A percentile compares a stretch with the other conserved stretches of the same genome.
These are phyloP conservation scores for Fusarium penzigii DNA, from an alignment of 2,329 filamentous ascomycete species.

Conservation along the genomic window DNA sequence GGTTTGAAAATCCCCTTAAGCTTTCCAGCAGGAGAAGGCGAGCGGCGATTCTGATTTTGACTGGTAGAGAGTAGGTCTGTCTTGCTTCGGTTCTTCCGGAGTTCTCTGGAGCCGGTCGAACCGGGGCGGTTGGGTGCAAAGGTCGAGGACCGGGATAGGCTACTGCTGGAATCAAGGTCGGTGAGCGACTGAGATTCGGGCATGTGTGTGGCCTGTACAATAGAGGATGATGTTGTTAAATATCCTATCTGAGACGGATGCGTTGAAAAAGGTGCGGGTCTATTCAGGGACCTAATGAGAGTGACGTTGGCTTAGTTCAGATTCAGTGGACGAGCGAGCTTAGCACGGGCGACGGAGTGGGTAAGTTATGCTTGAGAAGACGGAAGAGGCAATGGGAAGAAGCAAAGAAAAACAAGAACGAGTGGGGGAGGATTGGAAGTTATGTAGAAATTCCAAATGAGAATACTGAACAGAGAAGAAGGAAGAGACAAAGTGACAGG, in stretches of 20 bases:
- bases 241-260: constrained; percentile 68
- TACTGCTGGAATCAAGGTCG: constrained; percentile 28
- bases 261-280: constrained; percentile 42
- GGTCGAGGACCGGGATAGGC: constrained; percentile 26
- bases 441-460: neutral
- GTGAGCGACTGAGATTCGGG: constrained; percentile 23
- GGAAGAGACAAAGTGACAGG: constrained; percentile 12
- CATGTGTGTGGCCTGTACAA: constrained; percentile 60
- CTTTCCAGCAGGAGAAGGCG: constrained; percentile 69
- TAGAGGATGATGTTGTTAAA: constrained; percentile 67
- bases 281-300: constrained; percentile 27
- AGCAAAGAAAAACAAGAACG: neutral
- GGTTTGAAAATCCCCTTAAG: constrained; percentile 65
- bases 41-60: constrained; percentile 54
- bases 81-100: constrained; percentile 29
- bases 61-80: constrained; percentile 32
- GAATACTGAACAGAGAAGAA: constrained; percentile 12
- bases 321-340: constrained; percentile 8
- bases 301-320: constrained; percentile 25
- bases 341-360: constrained; percentile 12
- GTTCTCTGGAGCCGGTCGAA: constrained; percentile 26
- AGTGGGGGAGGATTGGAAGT: neutral
- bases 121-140: constrained; percentile 27
- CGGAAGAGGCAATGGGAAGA: neutral
- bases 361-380: constrained; percentile 19